Evolutionary conservation across 805 yeast genomes (phyloP).

Genomic region (Wickerhamomyces xylosicus): DNA sequence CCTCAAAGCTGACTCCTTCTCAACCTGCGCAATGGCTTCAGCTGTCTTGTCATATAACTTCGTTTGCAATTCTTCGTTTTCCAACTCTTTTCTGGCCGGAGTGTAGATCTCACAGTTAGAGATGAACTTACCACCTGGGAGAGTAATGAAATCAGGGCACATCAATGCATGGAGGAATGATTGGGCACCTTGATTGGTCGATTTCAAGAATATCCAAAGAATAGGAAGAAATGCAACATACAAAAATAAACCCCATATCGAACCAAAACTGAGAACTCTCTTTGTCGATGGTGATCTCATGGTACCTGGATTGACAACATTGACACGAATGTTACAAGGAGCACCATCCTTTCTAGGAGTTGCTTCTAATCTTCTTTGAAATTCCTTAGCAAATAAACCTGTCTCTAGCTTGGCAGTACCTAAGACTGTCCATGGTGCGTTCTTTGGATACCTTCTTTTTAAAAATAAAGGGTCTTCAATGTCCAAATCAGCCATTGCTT

Average conservation of each 20-base stretch:
- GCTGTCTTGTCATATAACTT: conserved; percentile 52
- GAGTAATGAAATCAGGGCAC: conserved; percentile 58
- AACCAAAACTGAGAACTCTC: conserved; percentile 68
- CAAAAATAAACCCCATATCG: conserved; percentile 49
- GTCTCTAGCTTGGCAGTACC: conserved; percentile 78
- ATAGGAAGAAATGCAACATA: conserved; percentile 70
- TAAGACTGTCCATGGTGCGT: conserved; percentile 62
- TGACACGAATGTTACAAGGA: conserved; percentile 58
- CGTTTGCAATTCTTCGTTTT: conserved; percentile 51
- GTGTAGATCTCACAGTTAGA: conserved; percentile 57
- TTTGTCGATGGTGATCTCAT: conserved; percentile 84
- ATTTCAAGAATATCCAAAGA: conserved; percentile 73
- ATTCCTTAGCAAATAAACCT: conserved; percentile 66
- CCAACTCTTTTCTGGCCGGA: conserved; percentile 53
- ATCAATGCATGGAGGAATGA: conserved; percentile 55
- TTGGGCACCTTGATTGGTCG: conserved; percentile 73
- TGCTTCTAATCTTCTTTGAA: conserved; percentile 51
- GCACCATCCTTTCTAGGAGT: conserved; percentile 63
- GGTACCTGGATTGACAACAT: conserved; percentile 83
- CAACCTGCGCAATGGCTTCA: conserved; percentile 44
- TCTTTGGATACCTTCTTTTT: conserved; percentile 42
- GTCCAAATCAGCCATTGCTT: conserved; percentile 61
- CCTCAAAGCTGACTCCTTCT: conserved; percentile 61
- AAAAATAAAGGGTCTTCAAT: conserved; percentile 56
- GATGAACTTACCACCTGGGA: conserved; percentile 58